A percentile compares a stretch with the other conserved stretches of the same genome.
Evolutionary conservation across 495 filamentous ascomycete genomes (phyloP).

Genomic region (Jackrogersella minutella): DNA sequence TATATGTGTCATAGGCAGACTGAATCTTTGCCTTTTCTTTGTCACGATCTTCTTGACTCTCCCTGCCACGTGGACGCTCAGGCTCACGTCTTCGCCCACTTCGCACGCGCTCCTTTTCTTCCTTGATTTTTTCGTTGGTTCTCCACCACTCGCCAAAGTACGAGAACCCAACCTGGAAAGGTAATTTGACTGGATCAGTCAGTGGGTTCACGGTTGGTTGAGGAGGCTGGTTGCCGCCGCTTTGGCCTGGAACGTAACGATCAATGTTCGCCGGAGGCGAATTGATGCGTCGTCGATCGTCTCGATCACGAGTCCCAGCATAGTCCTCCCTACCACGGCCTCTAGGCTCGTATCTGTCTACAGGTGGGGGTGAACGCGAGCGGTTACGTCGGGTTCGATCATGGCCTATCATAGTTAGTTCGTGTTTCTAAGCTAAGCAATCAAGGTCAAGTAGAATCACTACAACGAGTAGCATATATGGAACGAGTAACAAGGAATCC

Average conservation of each 20-base stretch:
- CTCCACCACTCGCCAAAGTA: constrained; percentile 99
- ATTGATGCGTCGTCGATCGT: constrained; percentile 61
- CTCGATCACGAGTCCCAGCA: constrained; percentile 64
- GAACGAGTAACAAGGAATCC: background rate
- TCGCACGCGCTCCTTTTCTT: constrained; percentile 81
- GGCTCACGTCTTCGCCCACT: constrained; percentile 77
- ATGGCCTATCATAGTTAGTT: constrained; percentile 44
- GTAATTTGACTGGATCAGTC: constrained; percentile 80
- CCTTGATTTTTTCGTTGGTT: constrained; percentile 81
- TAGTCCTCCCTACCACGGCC: constrained; percentile 74
- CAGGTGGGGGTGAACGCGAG: constrained; percentile 74
- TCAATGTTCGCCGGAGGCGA: constrained; percentile 82
- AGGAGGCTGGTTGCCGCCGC: constrained; percentile 61
- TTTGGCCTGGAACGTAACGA: constrained; percentile 92
- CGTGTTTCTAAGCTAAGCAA: background rate
- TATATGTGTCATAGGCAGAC: constrained; percentile 90
- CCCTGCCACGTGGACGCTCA: constrained; percentile 75
- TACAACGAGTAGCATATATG: background rate
- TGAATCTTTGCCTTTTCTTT: constrained; percentile 91
- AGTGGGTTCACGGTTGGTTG: constrained; percentile 74
- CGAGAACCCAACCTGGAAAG: constrained; percentile 95
- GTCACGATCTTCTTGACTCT: constrained; percentile 84
- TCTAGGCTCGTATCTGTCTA: constrained; percentile 77
- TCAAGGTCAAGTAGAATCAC: background rate
- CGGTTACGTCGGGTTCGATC: constrained; percentile 61